Conservation (phyloP, 768 basidiomycete genomes). For the Auriscalpium vulgare region DNA sequence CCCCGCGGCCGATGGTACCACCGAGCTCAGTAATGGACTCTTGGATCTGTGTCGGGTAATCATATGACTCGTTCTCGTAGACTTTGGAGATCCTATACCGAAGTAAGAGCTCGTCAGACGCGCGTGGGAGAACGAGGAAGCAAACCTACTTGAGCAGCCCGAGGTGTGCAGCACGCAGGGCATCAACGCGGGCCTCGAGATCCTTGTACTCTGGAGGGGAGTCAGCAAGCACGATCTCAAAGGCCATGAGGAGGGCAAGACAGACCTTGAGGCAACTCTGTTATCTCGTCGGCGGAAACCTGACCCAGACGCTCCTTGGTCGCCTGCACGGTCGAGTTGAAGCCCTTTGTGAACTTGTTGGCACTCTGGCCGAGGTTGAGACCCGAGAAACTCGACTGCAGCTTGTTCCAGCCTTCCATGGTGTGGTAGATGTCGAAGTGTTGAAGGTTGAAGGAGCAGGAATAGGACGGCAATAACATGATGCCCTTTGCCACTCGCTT, state of each 20-base stretch:
- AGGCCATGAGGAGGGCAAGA: background rate
- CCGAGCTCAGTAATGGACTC: conserved; percentile 72
- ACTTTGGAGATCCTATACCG: conserved; percentile 72
- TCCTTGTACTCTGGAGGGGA: conserved; percentile 79
- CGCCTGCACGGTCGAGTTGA: conserved; percentile 78
- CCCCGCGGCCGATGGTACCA: conserved; percentile 59
- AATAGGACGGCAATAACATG: too few species aligned
- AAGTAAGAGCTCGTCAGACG: background rate
- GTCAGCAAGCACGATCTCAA: background rate
- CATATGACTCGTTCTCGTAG: conserved; percentile 82
- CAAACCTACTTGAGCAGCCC: conserved; percentile 65
- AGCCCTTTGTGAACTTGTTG: conserved; percentile 68
- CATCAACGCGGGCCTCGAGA: conserved; percentile 91
- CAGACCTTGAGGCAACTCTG: conserved; percentile 82
- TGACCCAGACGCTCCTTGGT: conserved; percentile 85
- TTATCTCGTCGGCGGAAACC: conserved; percentile 86
- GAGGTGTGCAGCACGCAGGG: conserved; percentile 71
- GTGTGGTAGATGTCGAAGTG: conserved; percentile 1
- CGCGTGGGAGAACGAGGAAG: background rate
- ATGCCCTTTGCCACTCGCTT: background rate
- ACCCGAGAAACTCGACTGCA: conserved; percentile 51
- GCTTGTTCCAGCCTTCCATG: conserved; percentile 57
- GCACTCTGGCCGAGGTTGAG: conserved; percentile 73
- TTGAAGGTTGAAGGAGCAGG: too few species aligned
- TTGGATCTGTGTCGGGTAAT: conserved; percentile 85